Evolutionary conservation across 352 stramenopile genomes (phyloP), one percentile per base, ranked within the genome.

Genomic region (Phytophthora europaea): DNA sequence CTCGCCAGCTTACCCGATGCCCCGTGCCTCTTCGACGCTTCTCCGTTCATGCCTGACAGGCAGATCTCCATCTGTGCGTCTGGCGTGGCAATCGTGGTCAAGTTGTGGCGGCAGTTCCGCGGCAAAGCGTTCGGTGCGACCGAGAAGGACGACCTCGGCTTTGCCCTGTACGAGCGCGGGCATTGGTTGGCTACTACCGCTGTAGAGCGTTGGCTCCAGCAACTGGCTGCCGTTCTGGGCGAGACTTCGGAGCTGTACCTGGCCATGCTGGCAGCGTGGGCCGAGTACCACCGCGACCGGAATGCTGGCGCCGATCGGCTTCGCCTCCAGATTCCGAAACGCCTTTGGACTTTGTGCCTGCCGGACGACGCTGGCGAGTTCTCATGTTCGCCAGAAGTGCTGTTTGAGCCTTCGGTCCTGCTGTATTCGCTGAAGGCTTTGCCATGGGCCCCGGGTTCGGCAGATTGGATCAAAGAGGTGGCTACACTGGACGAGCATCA

Each of bases 321-420:
- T 1, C 57, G 57, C 0, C 40, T 40, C 7, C 57, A 64, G 18
- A 22, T 64, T 1, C n/a, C 31, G 0, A 20, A 53, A 8, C 38
- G 57, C 5, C 43, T 12, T 4, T 54, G 57, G 40, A 15, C 28
- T 2, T 51, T 40, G 38, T 40, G 38, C 3, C 2, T 54, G 8
- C 18, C 15, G 20, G 20, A 36, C 4, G 9, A 18, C 1, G 16
- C 15, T 12, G 38, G 16, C 9, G 22, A 20, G 22, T 3, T 9
- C 5, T 34, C 6, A 3, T 20, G 3, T 2, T 6, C 23, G 16
- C 16, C 57, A 2, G 57, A 54, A 18, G 16, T 26, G 0, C 6
- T 54, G 26, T n/a, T 63, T 22, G 57, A 63, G 13, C 57, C 57
- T 13, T 28, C 31, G 2, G 15, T 48, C 13, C 55, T 62, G 12